phyloP scores from a whole-genome alignment of 2,329 filamentous ascomycete genomes.

The Aspergillus japonicus region DNA sequence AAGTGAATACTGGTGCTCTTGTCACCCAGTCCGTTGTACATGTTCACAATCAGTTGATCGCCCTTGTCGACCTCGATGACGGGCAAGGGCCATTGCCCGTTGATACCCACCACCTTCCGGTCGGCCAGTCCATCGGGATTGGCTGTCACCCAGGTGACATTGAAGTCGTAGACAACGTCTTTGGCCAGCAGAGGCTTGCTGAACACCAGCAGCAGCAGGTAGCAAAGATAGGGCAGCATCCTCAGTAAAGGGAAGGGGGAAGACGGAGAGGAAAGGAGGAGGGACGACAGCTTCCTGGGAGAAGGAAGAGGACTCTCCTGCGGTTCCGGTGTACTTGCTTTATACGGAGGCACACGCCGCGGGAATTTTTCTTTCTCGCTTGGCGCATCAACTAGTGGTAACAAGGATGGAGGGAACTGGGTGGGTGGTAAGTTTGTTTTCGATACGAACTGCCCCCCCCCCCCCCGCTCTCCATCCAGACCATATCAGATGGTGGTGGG shows the following conservation, averaged over 20 bases:
- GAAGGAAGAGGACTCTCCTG: not conserved
- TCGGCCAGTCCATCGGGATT: constrained; percentile 55
- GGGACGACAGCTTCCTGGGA: not conserved
- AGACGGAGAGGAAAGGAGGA: not conserved
- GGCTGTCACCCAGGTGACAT: constrained; percentile 55
- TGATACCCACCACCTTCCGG: constrained; percentile 66
- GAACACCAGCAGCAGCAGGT: not conserved
- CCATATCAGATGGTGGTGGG: not conserved
- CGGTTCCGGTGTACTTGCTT: not conserved
- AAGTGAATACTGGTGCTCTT: constrained; percentile 68
- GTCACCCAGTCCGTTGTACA: constrained; percentile 66
- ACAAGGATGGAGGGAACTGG: not conserved
- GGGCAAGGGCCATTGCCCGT: constrained; percentile 72
- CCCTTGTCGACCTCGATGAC: constrained; percentile 71
- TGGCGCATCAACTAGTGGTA: not conserved
- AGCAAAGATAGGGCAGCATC: not conserved
- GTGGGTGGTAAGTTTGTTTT: not conserved
- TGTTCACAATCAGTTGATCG: constrained; percentile 67
- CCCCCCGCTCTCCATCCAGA: not conserved
- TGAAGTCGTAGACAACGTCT: constrained; percentile 50
- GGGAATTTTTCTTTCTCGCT: not conserved
- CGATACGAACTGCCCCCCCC: not conserved
- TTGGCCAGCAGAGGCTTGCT: constrained; percentile 3
- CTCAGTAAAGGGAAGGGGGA: not conserved
- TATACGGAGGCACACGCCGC: not conserved